Conservation (phyloP, 345 rosid species). For the Euclidium syriacum region DNA sequence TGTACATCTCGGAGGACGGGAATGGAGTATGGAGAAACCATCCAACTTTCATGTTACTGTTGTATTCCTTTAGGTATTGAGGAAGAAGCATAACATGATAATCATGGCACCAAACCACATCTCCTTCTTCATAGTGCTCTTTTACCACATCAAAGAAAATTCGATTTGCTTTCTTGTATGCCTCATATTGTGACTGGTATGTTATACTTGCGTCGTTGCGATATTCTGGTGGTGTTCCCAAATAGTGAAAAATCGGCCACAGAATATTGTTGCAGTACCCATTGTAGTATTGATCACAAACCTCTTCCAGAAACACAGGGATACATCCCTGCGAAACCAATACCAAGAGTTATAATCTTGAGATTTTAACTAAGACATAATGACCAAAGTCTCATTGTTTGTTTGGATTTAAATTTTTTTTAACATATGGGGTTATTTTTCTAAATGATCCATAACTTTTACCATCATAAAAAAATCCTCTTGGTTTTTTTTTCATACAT, state of each 20-base stretch:
- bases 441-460: background rate
- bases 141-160: slow-evolving; percentile 94
- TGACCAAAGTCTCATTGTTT: background rate
- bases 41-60: slow-evolving; percentile 86
- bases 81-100: slow-evolving; percentile 98
- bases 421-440: background rate
- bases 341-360: background rate
- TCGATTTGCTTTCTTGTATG: slow-evolving; percentile 91
- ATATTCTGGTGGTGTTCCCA: slow-evolving; percentile 95
- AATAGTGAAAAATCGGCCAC: slow-evolving; percentile 98
- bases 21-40: slow-evolving; percentile 99
- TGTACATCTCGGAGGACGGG: slow-evolving; percentile 95
- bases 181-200: slow-evolving; percentile 89
- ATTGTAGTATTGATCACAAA: slow-evolving; percentile 93
- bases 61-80: slow-evolving; percentile 74
- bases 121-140: slow-evolving; percentile 86
- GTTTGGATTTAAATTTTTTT: background rate
- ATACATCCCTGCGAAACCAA: slow-evolving; percentile 66
- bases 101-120: slow-evolving; percentile 99
- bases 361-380: background rate
- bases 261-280: slow-evolving; percentile 97
- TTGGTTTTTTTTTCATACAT: no score
- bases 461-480: background rate
- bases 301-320: slow-evolving; percentile 94
- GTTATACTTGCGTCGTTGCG: slow-evolving; percentile 86